Conservation (phyloP, 2,329 filamentous ascomycete genomes). For the Microsporum audouinii region DNA sequence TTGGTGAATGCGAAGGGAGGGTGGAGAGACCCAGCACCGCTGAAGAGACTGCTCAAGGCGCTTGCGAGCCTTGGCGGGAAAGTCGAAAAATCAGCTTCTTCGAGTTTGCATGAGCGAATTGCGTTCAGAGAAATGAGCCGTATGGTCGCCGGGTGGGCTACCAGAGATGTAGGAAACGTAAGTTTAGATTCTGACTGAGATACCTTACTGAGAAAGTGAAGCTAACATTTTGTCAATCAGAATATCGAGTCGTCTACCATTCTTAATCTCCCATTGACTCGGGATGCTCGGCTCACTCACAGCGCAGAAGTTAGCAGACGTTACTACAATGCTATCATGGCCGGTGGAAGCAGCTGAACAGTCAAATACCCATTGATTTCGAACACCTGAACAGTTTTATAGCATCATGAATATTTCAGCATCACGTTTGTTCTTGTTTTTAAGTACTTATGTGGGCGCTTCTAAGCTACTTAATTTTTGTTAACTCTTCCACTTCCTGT, state of each 20-base stretch:
- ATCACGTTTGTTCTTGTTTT: not conserved
- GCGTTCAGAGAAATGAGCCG: conserved; percentile 74
- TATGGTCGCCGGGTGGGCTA: conserved; percentile 55
- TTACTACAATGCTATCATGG: conserved; percentile 57
- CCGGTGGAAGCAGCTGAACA: conserved; percentile 13
- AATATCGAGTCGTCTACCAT: conserved; percentile 29
- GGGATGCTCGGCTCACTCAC: conserved; percentile 60
- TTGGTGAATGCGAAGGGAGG: conserved; percentile 34
- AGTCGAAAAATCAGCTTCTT: conserved; percentile 27
- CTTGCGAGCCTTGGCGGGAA: conserved; percentile 33
- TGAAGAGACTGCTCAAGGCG: conserved; percentile 39
- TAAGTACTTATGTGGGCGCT: not conserved
- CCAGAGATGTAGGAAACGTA: conserved; percentile 50
- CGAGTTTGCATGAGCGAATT: conserved; percentile 50
- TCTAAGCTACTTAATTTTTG: not conserved
- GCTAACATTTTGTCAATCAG: conserved; percentile 15
- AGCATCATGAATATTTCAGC: not conserved
- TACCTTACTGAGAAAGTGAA: not conserved
- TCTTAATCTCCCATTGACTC: conserved; percentile 45
- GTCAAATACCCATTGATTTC: not conserved
- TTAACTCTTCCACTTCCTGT: not conserved
- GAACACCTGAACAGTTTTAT: not conserved
- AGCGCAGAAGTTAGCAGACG: conserved; percentile 57
- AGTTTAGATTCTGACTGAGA: conserved; percentile 19
- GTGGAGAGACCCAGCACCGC: conserved; percentile 31